Base-by-base conservation (phyloP, 176 grass and related monocot species). In the Phragmites australis region DNA sequence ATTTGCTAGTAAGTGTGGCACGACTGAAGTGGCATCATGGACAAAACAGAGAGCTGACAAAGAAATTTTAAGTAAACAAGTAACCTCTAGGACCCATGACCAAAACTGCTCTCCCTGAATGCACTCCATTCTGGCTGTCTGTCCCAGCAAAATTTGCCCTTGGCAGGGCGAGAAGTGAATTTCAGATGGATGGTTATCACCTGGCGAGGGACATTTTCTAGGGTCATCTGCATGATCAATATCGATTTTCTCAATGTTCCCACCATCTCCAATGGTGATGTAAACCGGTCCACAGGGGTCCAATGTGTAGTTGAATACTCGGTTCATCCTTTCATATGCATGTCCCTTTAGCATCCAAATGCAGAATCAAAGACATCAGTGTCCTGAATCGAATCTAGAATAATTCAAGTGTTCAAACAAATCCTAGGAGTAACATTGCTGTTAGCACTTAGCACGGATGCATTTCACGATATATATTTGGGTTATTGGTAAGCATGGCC, bases 51-150 rank as follows among this genome's bases (percentile, higher is more conserved):
- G 2, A 27, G 50, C 32, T 7, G 13, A 14, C 6, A 40, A 21
- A 46, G 65, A 23, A 45, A 70, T 29, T 16, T 47, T 26, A 27
- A 37, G 32, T 46, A 55, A 52, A n/a, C 18, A 34, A 57, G 23
- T 71, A 72, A 93, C 95, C 92, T 97, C 95, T 13, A 97, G 53
- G 63, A 93, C 94, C 95, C 95, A 62, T 97, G 95, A 12, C 95
- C 95, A 26, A 97, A 97, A 69, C 95, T 97, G 78, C 95, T 94
- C 65, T 97, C 95, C 49, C 95, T 89, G 7, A 92, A 90, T 17
- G 95, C 90, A 81, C 95, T 97, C 88, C 92, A 97, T 62, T 97
- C 90, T 0, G 95, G 95, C 26, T 97, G 95, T 39, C 39, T 54
- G 16, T 90, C 65, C 95, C 95, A 97, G 83, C 95, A 94, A 49